A percentile compares a stretch with the other conserved stretches of the same genome.
Evolutionary conservation across 2,329 filamentous ascomycete species (phyloP).

Genomic region (Blastomyces emzantsi): DNA sequence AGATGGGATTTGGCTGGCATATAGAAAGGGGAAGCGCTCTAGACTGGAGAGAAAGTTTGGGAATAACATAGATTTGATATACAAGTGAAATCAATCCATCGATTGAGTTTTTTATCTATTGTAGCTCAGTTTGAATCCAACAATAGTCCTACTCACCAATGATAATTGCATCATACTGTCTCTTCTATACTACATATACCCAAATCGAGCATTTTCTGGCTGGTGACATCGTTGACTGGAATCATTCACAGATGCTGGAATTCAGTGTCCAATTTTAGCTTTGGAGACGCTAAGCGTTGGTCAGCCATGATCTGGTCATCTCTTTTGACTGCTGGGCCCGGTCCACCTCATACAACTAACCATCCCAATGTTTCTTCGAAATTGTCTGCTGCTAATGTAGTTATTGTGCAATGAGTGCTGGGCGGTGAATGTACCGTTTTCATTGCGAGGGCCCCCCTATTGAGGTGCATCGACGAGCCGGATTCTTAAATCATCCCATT

Average conservation of each 20-base stretch:
- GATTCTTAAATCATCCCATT: too few relatives aligned
- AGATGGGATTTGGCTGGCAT: background rate
- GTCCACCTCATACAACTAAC: slow-evolving; percentile 83
- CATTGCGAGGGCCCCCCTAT: slow-evolving; percentile 14
- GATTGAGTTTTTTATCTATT: background rate
- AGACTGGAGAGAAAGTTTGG: background rate
- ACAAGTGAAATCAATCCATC: background rate
- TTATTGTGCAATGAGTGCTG: slow-evolving; percentile 14
- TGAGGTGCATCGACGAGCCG: background rate
- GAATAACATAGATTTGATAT: background rate
- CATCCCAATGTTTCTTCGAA: slow-evolving; percentile 56
- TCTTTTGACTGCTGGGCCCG: background rate
- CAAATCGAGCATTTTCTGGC: slow-evolving; percentile 80
- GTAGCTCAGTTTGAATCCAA: background rate
- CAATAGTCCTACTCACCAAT: slow-evolving; percentile 75
- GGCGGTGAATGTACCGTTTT: slow-evolving; percentile 15
- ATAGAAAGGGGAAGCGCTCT: background rate
- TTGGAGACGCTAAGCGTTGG: background rate
- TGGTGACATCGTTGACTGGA: slow-evolving; percentile 29
- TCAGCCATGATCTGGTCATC: background rate
- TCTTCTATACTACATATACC: slow-evolving; percentile 51
- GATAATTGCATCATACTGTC: slow-evolving; percentile 71
- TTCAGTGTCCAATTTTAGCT: background rate
- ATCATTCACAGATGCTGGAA: background rate
- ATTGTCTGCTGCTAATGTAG: slow-evolving; percentile 50